phyloP scores from a whole-genome alignment of 2,329 filamentous ascomycete species.

The Sarocladium oryzae region DNA sequence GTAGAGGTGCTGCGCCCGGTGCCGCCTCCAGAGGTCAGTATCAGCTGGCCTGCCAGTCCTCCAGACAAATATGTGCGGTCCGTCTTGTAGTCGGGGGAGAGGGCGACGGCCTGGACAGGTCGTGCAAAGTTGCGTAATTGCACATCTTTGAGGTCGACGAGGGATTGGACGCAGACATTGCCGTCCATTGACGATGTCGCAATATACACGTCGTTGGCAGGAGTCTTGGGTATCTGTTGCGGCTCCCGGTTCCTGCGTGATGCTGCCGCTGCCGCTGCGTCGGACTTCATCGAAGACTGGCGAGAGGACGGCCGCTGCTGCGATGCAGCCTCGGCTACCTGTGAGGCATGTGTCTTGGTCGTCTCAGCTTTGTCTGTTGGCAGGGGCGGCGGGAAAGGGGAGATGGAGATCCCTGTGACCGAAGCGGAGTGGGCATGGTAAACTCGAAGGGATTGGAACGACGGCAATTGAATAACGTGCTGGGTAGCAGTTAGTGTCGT shows the following conservation, averaged over 20 bases:
- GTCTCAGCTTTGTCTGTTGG: slow-evolving; percentile 29
- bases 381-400: slow-evolving; percentile 64
- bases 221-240: slow-evolving; percentile 59
- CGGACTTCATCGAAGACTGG: slow-evolving; percentile 23
- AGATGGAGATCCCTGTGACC: slow-evolving; percentile 83
- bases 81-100: slow-evolving; percentile 92
- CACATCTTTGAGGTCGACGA: slow-evolving; percentile 84
- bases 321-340: slow-evolving; percentile 26
- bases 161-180: slow-evolving; percentile 84
- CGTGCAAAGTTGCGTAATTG: slow-evolving; percentile 88
- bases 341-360: slow-evolving; percentile 10
- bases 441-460: slow-evolving; percentile 71
- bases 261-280: slow-evolving; percentile 40
- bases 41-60: slow-evolving; percentile 78
- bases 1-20: slow-evolving; percentile 80
- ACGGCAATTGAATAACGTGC: slow-evolving; percentile 81
- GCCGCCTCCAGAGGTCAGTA: slow-evolving; percentile 77
- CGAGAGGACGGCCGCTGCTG: slow-evolving; percentile 24
- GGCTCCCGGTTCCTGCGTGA: slow-evolving; percentile 47
- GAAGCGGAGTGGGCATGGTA: slow-evolving; percentile 93
- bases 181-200: slow-evolving; percentile 93
- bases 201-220: slow-evolving; percentile 88
- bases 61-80: slow-evolving; percentile 88
- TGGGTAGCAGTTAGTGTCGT: slow-evolving; percentile 32
- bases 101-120: slow-evolving; percentile 81